A percentile compares a stretch with the other conserved stretches of the same genome.
Conservation (phyloP, 768 basidiomycete species). For the Hebeloma cylindrosporum region DNA sequence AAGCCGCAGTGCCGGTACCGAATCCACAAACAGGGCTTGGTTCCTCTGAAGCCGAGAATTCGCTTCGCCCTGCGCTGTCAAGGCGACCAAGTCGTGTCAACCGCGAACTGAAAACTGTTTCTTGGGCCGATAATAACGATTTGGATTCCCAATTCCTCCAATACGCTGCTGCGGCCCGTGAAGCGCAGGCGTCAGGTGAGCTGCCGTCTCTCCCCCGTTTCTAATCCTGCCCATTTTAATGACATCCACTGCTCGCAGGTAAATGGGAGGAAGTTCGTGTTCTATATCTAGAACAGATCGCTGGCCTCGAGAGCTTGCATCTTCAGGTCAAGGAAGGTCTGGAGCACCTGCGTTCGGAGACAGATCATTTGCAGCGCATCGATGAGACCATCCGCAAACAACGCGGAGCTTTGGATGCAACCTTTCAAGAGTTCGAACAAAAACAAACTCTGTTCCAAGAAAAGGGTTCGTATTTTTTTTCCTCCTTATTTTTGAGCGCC, state of each 20-base stretch:
- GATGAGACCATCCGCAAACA: conserved; percentile 43
- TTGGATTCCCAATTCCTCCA: conserved; percentile 56
- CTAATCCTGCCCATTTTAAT: neutral
- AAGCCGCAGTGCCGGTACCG: conserved; percentile 2
- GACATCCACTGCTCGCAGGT: conserved; percentile 35
- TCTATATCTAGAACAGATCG: conserved; percentile 62
- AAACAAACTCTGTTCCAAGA: conserved; percentile 42
- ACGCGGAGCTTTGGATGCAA: conserved; percentile 36
- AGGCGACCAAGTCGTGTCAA: conserved; percentile 63
- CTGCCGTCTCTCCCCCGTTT: conserved; percentile 1
- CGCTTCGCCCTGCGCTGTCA: conserved; percentile 18
- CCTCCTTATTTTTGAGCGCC: neutral
- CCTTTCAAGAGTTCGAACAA: conserved; percentile 43
- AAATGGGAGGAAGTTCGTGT: conserved; percentile 60
- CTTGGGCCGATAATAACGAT: conserved; percentile 70
- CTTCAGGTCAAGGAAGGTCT: conserved; percentile 50
- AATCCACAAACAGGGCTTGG: conserved; percentile 1
- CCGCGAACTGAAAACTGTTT: conserved; percentile 67
- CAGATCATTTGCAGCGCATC: conserved; percentile 42
- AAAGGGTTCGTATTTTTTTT: conserved; percentile 36
- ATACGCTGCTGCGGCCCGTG: conserved; percentile 39
- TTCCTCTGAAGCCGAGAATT: conserved; percentile 12
- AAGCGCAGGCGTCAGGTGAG: conserved; percentile 39
- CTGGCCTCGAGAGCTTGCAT: conserved; percentile 56
- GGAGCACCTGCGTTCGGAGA: conserved; percentile 42